Base-by-base conservation (phyloP, 441 rosid genomes). In the Breynia disticha region DNA sequence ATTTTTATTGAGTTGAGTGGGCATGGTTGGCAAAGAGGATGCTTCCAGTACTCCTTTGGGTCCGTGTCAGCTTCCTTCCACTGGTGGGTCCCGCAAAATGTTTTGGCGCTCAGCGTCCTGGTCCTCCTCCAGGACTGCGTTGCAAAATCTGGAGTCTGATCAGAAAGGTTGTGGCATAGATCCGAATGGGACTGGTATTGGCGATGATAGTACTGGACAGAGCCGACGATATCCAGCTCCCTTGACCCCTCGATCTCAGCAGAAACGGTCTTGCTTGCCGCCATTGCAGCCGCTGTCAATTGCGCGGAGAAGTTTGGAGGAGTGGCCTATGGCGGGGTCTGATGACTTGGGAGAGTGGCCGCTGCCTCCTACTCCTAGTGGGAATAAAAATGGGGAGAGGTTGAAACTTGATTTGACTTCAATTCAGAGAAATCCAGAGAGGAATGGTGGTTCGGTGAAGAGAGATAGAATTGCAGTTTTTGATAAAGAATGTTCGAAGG, bases 311-410 rank as follows among this genome's bases (percentile, higher is more conserved):
- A 91, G 98, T 61, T 75, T 88, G 56, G 98, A 91, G 18, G 97
- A 88, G 69, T 88, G 97, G 97, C 98, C 95, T 7, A 78, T 81
- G 64, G 95, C 98, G 0, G 81, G 98, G 47, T 88, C 95, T 2
- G 98, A 91, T 69, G 98, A 91, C 63, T 47, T 86, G 13, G 98
- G 95, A 12, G 98, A 82, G 80, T 88, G 98, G 98, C 94, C 87
- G 37, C 87, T 78, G 75, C 95, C 94, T 4, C 82, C 87, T 0
- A 84, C 98, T 19, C 97, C 97, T 4, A 76, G 86, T 56, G 95
- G 95, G 58, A 81, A 73, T 70, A 83, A 77, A 69, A 73, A 64
- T 15, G 79, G 88, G 43, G 98, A 88, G 82, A 82, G 98, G 66
- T 72, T 86, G 69, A 91, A 88, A 72, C 97, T 86, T 21, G 95